These are phyloP conservation scores for Acacia melanoxylon DNA, from an alignment of 306 rosid genomes.

Conservation along the genomic window DNA sequence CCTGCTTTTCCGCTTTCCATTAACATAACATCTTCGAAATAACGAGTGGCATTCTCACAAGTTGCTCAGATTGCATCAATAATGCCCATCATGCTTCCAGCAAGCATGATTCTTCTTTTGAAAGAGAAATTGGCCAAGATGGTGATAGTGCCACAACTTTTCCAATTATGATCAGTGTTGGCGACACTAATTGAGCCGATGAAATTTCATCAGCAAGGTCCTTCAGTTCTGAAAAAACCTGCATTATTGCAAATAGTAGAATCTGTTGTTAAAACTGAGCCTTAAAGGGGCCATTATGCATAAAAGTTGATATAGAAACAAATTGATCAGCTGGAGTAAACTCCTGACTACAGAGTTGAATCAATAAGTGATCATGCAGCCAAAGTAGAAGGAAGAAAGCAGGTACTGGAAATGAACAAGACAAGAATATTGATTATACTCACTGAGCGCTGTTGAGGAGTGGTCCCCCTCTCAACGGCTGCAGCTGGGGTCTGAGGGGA, in stretches of 20 bases:
- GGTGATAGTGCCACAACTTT: constrained; percentile 92
- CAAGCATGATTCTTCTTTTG: constrained; percentile 51
- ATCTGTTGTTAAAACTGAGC: constrained; percentile 27
- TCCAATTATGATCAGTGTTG: constrained; percentile 83
- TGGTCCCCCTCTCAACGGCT: constrained; percentile 94
- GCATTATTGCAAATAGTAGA: constrained; percentile 30
- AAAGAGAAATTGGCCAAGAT: constrained; percentile 62
- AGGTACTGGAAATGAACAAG: not conserved
- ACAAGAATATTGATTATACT: constrained; percentile 26
- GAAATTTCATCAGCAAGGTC: constrained; percentile 71
- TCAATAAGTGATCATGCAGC: not conserved
- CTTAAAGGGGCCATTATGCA: not conserved
- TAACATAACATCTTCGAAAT: not conserved
- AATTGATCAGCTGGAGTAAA: not conserved
- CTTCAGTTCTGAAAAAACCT: constrained; percentile 84
- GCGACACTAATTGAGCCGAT: constrained; percentile 65
- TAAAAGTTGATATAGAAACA: not conserved
- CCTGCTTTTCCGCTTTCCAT: not conserved
- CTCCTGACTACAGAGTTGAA: not conserved
- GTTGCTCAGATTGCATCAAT: constrained; percentile 1
- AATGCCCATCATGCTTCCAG: constrained; percentile 39
- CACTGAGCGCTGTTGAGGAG: constrained; percentile 81
- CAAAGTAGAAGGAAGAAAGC: not conserved
- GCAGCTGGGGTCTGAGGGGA: constrained; percentile 81
- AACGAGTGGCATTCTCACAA: not conserved